Base-by-base conservation (phyloP, 495 filamentous ascomycete genomes). In the Penicillium samsonianum region DNA sequence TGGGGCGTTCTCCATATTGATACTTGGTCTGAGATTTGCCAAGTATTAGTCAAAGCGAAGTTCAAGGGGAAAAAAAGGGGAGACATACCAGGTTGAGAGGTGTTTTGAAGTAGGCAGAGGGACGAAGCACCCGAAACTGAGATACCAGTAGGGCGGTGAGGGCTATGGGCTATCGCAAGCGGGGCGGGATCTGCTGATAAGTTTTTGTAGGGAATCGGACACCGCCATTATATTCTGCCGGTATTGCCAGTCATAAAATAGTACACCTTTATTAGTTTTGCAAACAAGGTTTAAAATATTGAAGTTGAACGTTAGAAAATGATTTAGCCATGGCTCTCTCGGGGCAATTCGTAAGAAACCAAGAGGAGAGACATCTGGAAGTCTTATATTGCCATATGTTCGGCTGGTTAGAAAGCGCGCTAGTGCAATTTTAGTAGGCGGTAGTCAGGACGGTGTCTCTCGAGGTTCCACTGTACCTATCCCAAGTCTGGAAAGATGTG, bases 1-100 rank as follows among this genome's bases (percentile, higher is more conserved):
- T 63, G 73, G 68, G 35, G 86, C 87, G 75, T 92, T 91, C 73
- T 92, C 90, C 89, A 92, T 93, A 22, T 41, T 16, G 14, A 57
- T 52, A 49, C 12, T 50, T 22, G 12, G 5, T 30, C 43, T 47
- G 10, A 9, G 10, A 4, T 5, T 12, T 28, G 30, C 22, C 23
- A 8, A 10, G 20, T 17, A 9, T 55, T 11, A 55, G 53, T 8
- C 14, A 46, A 20, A 30, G 8, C 17, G 16, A 20, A 28, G n/a
- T 7, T 9, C 14, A 31, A 19, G 1, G 5, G 7, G 4, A 30
- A 9, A 10, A 30, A 9, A 10, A 3, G 19, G 16, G 20, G 11
- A 14, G 50, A 41, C 23, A 19, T 52, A 41, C 50, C 50, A 20
- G 22, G n/a, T 14, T 20, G 20, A 26, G 35, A 28, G 25, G 14